Evolutionary conservation across 495 filamentous ascomycete species (phyloP), one percentile per base, ranked within the genome.

Genomic region (Physcia stellaris): DNA sequence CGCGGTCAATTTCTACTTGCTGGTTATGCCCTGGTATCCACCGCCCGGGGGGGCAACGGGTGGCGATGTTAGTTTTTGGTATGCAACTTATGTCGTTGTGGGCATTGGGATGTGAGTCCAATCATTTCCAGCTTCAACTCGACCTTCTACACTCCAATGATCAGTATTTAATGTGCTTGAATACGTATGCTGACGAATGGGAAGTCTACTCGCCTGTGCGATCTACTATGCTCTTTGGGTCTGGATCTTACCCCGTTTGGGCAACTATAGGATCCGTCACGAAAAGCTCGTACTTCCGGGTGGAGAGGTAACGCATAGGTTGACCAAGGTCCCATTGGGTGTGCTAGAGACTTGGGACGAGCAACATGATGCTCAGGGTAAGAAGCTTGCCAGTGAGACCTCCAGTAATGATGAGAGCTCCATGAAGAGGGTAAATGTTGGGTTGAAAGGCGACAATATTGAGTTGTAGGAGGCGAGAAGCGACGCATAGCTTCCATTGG

Each of bases 1-100:
- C 24, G 31, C 72, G 1, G 55, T 71, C 0, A 66, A 73, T 23
- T 22, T 71, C 0, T 80, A 75, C 43, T 55, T 75, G 36, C 50
- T 81, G 16, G 59, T 72, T 7, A 72, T 73, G 51, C 77, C 77
- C 4, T 80, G 76, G 78, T 79, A 75, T 40, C 75, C 77, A 19
- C 77, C 77, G 0, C 59, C 58, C 1, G 60, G 53, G 3, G 77
- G 77, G 0, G 60, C 63, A 0, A 61, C 59, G 28, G 71, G 66
- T 1, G 75, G 75, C 0, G 65, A 73, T 40, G 73, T 80, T 2
- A 75, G 66, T 34, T 80, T 81, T 46, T 80, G 74, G 73, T 80
- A 80, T 41, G 75, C 61, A 3, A 78, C 75, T 4, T 79, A 79
- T 40, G 57, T 62, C 16, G 73, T 70, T 2, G 60, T 63, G 7